Evolutionary conservation across 2,329 filamentous ascomycete genomes (phyloP).

Genomic region (Atkinsonella hypoxylon): DNA sequence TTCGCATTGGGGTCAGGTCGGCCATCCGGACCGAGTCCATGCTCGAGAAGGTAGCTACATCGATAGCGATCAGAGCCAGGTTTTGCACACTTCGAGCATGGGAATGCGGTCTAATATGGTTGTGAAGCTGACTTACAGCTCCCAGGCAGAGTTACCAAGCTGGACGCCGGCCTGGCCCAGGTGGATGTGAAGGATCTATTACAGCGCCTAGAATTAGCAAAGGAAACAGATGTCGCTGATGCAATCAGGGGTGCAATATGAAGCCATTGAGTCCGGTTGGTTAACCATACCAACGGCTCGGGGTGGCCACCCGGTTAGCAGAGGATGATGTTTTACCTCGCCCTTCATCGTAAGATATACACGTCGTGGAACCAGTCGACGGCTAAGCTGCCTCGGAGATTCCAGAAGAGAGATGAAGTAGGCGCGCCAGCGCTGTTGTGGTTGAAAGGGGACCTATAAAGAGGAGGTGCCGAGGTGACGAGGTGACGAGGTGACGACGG

Average conservation of each 20-base stretch:
- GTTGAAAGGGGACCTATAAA: constrained; percentile 12
- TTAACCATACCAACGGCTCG: neutral
- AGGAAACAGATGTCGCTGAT: neutral
- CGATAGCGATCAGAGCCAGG: constrained; percentile 13
- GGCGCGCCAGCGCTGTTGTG: constrained; percentile 21
- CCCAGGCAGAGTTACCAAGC: constrained; percentile 65
- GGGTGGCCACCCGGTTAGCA: neutral
- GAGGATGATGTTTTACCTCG: constrained; percentile 32
- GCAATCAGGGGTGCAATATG: neutral
- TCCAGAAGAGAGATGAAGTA: constrained; percentile 11
- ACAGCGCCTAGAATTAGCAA: constrained; percentile 9
- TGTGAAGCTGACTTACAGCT: constrained; percentile 47
- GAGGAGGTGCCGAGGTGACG: constrained; percentile 19
- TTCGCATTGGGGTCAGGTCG: constrained; percentile 48
- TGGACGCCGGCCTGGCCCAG: constrained; percentile 59
- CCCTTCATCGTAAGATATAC: constrained; percentile 32
- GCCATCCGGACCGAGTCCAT: constrained; percentile 55
- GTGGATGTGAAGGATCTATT: constrained; percentile 51
- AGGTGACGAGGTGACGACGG: constrained; percentile 23
- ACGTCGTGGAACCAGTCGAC: constrained; percentile 10
- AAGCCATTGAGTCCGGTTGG: neutral
- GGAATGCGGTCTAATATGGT: constrained; percentile 4
- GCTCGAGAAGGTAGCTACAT: constrained; percentile 57
- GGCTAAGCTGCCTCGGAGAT: constrained; percentile 4
- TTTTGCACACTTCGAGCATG: neutral